Evolutionary conservation across 2,329 filamentous ascomycete species (phyloP).

Genomic region (Cercospora citrullina): DNA sequence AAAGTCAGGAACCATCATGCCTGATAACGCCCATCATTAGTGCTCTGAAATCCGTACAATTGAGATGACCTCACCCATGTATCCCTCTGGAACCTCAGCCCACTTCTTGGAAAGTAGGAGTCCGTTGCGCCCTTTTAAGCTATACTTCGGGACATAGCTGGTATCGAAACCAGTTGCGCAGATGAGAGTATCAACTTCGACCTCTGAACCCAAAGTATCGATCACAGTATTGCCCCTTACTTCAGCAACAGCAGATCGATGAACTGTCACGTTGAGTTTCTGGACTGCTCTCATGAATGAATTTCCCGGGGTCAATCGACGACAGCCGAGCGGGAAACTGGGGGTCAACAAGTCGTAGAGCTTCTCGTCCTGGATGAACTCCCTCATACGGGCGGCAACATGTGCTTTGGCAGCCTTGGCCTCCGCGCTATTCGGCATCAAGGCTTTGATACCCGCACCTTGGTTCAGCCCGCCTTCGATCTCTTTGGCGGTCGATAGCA

Average conservation of each 20-base stretch:
- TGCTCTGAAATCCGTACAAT: not conserved
- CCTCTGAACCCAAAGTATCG: not conserved
- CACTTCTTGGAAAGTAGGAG: not conserved
- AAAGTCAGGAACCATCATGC: constrained; percentile 25
- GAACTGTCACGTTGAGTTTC: not conserved
- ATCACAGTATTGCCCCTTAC: not conserved
- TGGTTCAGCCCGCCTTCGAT: constrained; percentile 18
- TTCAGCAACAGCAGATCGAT: not conserved
- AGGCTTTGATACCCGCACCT: constrained; percentile 16
- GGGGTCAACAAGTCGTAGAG: not conserved
- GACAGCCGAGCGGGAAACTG: not conserved
- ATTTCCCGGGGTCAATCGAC: not conserved
- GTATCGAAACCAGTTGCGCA: not conserved
- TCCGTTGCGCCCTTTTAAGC: not conserved
- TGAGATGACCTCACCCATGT: not conserved
- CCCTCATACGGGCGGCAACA: not conserved
- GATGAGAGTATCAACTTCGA: not conserved
- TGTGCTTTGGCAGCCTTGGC: not conserved
- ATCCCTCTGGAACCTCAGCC: not conserved
- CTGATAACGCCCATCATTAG: not conserved
- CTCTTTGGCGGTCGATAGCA: constrained; percentile 5
- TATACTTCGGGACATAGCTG: not conserved
- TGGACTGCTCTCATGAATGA: not conserved
- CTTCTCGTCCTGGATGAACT: not conserved
- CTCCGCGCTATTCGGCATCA: constrained; percentile 6